Conservation (phyloP, 1,139 yeast genomes). For the Debaryomycetaceae sp. region DNA sequence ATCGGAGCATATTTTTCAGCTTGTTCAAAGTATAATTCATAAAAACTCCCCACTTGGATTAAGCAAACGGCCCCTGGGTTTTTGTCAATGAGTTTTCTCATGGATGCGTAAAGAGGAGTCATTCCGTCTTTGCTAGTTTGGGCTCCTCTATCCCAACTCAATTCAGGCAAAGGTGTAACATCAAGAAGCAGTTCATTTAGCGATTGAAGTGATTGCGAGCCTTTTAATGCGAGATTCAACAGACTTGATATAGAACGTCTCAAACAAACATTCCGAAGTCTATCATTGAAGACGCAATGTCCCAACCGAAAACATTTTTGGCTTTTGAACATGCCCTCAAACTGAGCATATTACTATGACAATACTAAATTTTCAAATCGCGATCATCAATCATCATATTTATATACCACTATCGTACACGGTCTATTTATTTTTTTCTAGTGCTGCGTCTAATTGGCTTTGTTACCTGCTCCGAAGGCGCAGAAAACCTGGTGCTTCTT, state of each 20-base stretch:
- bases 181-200: neutral
- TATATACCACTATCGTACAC: neutral
- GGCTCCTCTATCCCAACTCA: constrained; percentile 44
- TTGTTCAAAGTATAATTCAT: constrained; percentile 84
- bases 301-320: no score
- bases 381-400: neutral
- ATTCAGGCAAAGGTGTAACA: constrained; percentile 1
- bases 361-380: neutral
- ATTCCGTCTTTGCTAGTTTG: constrained; percentile 25
- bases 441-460: constrained; percentile 25
- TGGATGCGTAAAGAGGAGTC: constrained; percentile 36
- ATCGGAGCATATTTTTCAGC: constrained; percentile 72
- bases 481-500: constrained; percentile 21
- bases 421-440: constrained; percentile 16
- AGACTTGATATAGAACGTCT: no score
- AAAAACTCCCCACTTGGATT: constrained; percentile 81
- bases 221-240: no score
- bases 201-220: neutral
- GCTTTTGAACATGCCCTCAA: no score
- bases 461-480: constrained; percentile 6
- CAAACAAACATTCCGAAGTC: no score
- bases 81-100: constrained; percentile 31
- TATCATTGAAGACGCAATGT: no score
- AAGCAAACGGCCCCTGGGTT: constrained; percentile 69
- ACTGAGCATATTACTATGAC: neutral